Percentiles rank a stretch among this genome's conserved stretches.
phyloP scores from a whole-genome alignment of 345 rosid genomes.

The Syzygium jambos region DNA sequence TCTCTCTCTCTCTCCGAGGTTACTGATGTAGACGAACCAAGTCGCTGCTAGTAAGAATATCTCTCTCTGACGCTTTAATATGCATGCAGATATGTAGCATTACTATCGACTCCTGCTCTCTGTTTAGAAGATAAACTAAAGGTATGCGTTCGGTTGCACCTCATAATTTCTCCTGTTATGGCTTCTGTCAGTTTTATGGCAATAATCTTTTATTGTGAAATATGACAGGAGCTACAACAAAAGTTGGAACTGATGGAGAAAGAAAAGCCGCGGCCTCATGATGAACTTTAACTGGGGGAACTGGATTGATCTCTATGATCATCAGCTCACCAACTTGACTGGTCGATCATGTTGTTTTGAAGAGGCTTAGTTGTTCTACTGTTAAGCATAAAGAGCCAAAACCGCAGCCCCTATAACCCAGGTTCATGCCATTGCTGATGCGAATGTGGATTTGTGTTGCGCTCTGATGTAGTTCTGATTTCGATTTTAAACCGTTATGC shows the following conservation, averaged over 20 bases:
- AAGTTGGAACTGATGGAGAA: slow-evolving; percentile 61
- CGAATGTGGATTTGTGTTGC: neutral
- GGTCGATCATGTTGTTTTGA: neutral
- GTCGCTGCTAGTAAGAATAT: slow-evolving; percentile 88
- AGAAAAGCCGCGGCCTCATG: slow-evolving; percentile 52
- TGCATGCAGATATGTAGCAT: slow-evolving; percentile 53
- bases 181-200: neutral
- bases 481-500: neutral
- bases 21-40: slow-evolving; percentile 85
- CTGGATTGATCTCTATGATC: neutral
- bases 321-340: neutral
- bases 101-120: slow-evolving; percentile 32
- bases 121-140: slow-evolving; percentile 70
- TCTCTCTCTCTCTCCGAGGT: slow-evolving; percentile 26
- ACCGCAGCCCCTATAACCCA: neutral
- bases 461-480: neutral
- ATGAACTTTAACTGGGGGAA: slow-evolving; percentile 51
- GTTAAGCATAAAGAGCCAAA: neutral
- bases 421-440: neutral
- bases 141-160: slow-evolving; percentile 24
- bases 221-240: slow-evolving; percentile 53
- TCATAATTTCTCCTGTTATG: neutral
- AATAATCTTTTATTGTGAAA: neutral
- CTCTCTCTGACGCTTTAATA: neutral
- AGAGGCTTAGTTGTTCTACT: neutral